These are phyloP conservation scores for Dactylellina sp. DNA, from an alignment of 2,329 filamentous ascomycete genomes.

Conservation along the genomic window DNA sequence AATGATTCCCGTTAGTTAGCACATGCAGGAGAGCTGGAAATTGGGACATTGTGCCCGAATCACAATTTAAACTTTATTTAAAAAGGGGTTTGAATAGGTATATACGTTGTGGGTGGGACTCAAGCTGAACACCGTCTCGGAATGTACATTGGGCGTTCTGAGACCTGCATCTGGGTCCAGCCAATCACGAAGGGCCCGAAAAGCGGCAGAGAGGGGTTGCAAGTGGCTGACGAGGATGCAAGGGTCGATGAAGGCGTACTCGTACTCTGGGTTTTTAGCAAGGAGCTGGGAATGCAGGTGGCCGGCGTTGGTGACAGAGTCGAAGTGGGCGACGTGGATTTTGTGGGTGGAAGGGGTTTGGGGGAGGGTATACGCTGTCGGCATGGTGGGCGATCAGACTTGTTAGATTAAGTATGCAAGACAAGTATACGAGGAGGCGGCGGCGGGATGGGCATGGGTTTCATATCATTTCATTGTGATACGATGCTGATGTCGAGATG, in stretches of 20 bases:
- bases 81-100: constrained; percentile 29
- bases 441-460: not conserved
- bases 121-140: constrained; percentile 84
- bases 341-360: constrained; percentile 77
- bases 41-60: too few species aligned
- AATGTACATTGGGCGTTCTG: constrained; percentile 87
- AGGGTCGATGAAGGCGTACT: constrained; percentile 94
- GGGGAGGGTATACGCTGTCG: constrained; percentile 78
- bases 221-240: constrained; percentile 71
- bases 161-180: constrained; percentile 67
- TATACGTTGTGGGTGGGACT: constrained; percentile 84
- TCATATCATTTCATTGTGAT: not conserved
- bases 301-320: constrained; percentile 78
- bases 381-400: constrained; percentile 63
- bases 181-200: constrained; percentile 78
- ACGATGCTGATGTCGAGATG: not conserved
- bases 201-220: constrained; percentile 75
- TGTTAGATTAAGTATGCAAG: too few species aligned
- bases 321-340: constrained; percentile 81
- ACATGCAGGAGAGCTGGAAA: too few species aligned
- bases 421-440: too few species aligned
- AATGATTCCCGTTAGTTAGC: too few species aligned
- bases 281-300: constrained; percentile 86
- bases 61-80: too few species aligned
- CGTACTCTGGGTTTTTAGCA: constrained; percentile 83